Conservation (phyloP, 176 grass and related monocot genomes). For the Zoysia japonica region DNA sequence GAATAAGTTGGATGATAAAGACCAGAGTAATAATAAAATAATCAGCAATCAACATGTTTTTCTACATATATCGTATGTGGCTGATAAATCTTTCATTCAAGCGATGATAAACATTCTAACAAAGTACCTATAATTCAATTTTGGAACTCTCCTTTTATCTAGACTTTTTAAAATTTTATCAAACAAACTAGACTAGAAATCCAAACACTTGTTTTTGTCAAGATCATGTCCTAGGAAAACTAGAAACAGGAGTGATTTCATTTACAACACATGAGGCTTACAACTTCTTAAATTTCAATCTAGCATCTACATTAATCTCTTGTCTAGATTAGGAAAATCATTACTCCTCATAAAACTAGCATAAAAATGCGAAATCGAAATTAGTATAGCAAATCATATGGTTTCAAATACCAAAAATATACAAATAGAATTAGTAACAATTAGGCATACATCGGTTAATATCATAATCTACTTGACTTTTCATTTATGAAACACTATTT, state of each 20-base stretch:
- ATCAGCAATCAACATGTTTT: background rate
- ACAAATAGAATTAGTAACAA: background rate
- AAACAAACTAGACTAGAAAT: background rate
- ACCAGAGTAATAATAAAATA: constrained; percentile 1
- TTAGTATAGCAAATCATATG: background rate
- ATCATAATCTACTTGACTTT: background rate
- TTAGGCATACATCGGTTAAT: constrained; percentile 24
- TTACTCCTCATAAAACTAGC: background rate
- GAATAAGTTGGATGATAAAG: background rate
- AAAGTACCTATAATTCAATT: background rate
- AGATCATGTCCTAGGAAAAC: background rate
- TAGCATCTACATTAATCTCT: background rate
- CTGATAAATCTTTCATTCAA: constrained; percentile 13
- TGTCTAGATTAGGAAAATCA: background rate
- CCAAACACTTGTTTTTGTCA: background rate
- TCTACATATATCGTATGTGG: background rate
- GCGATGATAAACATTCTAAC: background rate
- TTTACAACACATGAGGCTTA: background rate
- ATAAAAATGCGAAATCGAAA: background rate
- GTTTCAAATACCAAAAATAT: background rate
- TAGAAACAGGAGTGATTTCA: constrained; percentile 14
- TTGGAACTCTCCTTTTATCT: background rate
- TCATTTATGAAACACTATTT: background rate
- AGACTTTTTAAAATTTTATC: background rate
- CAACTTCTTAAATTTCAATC: background rate